These are phyloP conservation scores for Takakia lepidozioides DNA, from an alignment of 225 moss, liverwort and hornwort genomes.

Conservation along the genomic window DNA sequence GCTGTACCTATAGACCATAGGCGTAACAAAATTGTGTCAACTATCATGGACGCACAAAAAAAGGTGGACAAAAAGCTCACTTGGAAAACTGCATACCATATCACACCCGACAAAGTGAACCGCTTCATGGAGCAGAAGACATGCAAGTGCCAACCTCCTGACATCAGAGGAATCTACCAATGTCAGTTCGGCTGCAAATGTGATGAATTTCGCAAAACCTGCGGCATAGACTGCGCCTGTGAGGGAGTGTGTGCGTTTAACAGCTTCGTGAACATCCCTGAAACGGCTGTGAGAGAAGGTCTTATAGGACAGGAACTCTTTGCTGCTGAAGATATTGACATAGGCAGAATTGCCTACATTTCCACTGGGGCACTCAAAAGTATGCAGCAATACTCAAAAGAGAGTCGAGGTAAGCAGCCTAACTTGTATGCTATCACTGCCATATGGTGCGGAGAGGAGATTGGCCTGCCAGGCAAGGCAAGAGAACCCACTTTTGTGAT, in stretches of 20 bases:
- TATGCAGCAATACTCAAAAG: not conserved
- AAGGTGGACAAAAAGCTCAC: no score
- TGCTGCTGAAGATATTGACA: constrained; percentile 16
- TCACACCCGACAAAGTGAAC: constrained; percentile 3
- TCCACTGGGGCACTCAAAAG: constrained; percentile 31
- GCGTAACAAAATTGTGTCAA: no score
- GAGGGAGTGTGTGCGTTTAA: constrained; percentile 25
- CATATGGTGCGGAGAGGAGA: constrained; percentile 17
- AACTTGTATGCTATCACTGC: constrained; percentile 17
- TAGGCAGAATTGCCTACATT: constrained; percentile 14
- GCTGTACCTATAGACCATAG: no score
- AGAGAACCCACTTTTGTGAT: constrained; percentile 28
- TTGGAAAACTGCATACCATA: no score
- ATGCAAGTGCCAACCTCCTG: constrained; percentile 6
- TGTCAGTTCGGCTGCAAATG: constrained; percentile 36
- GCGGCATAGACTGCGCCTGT: constrained; percentile 17
- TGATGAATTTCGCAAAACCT: constrained; percentile 15
- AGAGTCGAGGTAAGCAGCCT: not conserved
- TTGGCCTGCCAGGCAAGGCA: constrained; percentile 4
- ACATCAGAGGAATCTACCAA: constrained; percentile 12
- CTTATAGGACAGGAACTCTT: constrained; percentile 29
- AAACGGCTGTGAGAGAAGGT: constrained; percentile 12
- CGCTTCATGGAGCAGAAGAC: constrained; percentile 13
- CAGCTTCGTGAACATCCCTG: constrained; percentile 14
- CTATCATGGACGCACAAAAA: no score